Percentiles rank a stretch among this genome's conserved stretches.
Evolutionary conservation across 140 eudicot genomes (phyloP).

Genomic region (Anethum foeniculum): DNA sequence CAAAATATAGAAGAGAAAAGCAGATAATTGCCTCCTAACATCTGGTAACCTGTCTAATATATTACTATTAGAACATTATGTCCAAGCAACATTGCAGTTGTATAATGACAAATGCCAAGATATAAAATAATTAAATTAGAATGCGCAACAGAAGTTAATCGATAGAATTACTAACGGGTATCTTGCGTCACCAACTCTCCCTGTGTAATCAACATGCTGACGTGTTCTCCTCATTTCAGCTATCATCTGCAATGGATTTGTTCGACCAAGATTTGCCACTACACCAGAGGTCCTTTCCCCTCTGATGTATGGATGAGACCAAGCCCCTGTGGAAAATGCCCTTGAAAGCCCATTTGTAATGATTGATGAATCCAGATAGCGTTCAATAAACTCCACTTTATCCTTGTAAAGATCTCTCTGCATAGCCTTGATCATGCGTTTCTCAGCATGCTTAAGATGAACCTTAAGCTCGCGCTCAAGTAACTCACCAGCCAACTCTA

Average conservation of each 20-base stretch:
- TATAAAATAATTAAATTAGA: neutral
- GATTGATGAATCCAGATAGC: constrained; percentile 71
- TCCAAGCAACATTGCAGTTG: neutral
- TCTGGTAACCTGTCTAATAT: neutral
- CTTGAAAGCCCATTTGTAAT: constrained; percentile 83
- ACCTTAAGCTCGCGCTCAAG: constrained; percentile 66
- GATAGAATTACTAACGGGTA: constrained; percentile 66
- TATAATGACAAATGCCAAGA: neutral
- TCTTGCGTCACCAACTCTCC: constrained; percentile 95
- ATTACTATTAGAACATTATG: neutral
- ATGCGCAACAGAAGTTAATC: neutral
- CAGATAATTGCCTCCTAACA: neutral
- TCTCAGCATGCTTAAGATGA: constrained; percentile 71
- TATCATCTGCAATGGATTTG: constrained; percentile 68
- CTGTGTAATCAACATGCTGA: constrained; percentile 82
- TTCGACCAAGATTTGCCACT: constrained; percentile 77
- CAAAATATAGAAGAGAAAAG: neutral
- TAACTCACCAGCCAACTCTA: constrained; percentile 81
- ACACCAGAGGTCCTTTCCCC: constrained; percentile 68
- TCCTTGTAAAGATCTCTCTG: constrained; percentile 79
- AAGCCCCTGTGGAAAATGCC: constrained; percentile 85
- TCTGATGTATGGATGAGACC: constrained; percentile 66
- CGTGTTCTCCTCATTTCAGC: constrained; percentile 90
- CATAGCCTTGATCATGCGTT: constrained; percentile 59
- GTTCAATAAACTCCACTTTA: constrained; percentile 38